These are phyloP conservation scores for Eurotiales sp. DNA, from an alignment of 2,329 filamentous ascomycete genomes.

Conservation along the genomic window DNA sequence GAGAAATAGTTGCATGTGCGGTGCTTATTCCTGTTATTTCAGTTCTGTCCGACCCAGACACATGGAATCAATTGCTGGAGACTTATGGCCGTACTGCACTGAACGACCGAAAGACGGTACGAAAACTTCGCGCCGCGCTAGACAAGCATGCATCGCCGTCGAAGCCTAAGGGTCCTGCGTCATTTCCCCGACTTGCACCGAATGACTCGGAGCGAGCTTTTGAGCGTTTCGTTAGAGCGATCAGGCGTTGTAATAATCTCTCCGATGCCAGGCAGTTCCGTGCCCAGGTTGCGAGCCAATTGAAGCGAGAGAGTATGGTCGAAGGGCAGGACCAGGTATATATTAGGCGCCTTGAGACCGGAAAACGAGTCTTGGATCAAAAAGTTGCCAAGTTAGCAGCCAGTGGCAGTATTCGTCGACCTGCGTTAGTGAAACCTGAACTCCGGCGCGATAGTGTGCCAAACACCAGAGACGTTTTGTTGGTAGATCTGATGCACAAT, in stretches of 20 bases:
- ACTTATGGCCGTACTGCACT: constrained; percentile 80
- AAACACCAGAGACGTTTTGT: constrained; percentile 67
- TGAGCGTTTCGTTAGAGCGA: constrained; percentile 86
- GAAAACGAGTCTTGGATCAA: constrained; percentile 83
- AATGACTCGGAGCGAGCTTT: constrained; percentile 88
- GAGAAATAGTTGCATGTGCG: constrained; percentile 91
- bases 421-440: constrained; percentile 26
- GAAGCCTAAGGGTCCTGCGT: constrained; percentile 58
- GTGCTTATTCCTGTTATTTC: constrained; percentile 78
- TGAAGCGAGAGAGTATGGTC: constrained; percentile 76
- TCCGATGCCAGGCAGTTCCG: constrained; percentile 90
- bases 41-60: constrained; percentile 84
- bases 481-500: constrained; percentile 84
- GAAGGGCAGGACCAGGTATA: constrained; percentile 83
- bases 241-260: constrained; percentile 82
- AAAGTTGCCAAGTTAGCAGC: constrained; percentile 77
- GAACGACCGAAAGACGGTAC: constrained; percentile 92
- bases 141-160: constrained; percentile 89
- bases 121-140: constrained; percentile 82
- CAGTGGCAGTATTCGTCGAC: constrained; percentile 50
- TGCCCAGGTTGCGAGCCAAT: constrained; percentile 85
- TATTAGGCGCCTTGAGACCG: constrained; percentile 83
- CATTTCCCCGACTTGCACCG: constrained; percentile 74
- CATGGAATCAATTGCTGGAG: constrained; percentile 96
- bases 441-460: constrained; percentile 46